Conservation (phyloP, 306 rosid species). For the Citrullus mucosospermus region DNA sequence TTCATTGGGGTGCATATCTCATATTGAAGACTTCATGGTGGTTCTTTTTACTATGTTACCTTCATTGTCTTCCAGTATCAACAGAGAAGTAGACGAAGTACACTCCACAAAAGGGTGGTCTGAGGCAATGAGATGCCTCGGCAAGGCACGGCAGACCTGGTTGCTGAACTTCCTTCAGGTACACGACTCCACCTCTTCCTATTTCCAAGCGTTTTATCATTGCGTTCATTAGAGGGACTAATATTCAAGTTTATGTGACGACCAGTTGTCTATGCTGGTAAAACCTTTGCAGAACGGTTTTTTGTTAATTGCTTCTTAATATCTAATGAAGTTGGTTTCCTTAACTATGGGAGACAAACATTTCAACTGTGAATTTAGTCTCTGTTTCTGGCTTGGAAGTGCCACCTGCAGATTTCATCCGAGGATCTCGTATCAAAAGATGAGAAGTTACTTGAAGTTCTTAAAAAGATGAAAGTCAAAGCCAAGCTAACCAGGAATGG, state of each 20-base stretch:
- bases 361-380: neutral
- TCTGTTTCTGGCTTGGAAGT: slow-evolving; percentile 5
- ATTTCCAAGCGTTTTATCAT: neutral
- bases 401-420: slow-evolving; percentile 42
- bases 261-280: neutral
- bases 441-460: slow-evolving; percentile 20
- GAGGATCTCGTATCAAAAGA: slow-evolving; percentile 37
- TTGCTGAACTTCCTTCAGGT: slow-evolving; percentile 63
- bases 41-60: slow-evolving; percentile 71
- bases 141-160: slow-evolving; percentile 70
- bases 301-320: neutral
- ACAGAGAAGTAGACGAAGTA: slow-evolving; percentile 11
- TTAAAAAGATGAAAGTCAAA: slow-evolving; percentile 49
- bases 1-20: slow-evolving; percentile 40
- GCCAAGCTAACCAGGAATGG: slow-evolving; percentile 61
- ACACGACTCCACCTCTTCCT: slow-evolving; percentile 11
- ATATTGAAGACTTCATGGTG: slow-evolving; percentile 66
- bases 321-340: neutral
- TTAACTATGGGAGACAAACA: neutral
- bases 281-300: neutral
- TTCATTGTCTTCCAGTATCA: slow-evolving; percentile 15
- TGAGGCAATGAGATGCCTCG: slow-evolving; percentile 63
- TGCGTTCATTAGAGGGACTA: neutral
- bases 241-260: neutral
- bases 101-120: slow-evolving; percentile 52